A percentile compares a stretch with the other conserved stretches of the same genome.
Evolutionary conservation across 371 early-diverging fungal genomes (phyloP).

Genomic region (Mucor piriformis): DNA sequence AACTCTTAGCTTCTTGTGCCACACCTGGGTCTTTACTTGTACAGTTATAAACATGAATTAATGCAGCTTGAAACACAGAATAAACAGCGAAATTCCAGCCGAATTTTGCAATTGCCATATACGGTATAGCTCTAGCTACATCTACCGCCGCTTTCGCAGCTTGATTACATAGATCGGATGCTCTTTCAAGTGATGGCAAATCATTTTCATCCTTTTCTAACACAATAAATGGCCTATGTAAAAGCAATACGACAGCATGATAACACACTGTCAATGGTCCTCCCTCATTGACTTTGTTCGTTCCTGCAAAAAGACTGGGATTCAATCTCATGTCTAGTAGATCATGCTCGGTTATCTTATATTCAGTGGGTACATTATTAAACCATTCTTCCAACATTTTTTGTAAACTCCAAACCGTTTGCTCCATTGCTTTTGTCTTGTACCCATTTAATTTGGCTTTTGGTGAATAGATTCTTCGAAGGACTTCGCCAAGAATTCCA

Average conservation of each 20-base stretch:
- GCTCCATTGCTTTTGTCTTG: conserved; percentile 28
- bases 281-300: conserved; percentile 22
- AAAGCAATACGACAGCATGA: conserved; percentile 40
- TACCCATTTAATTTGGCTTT: conserved; percentile 32
- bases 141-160: conserved; percentile 58
- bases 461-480: conserved; percentile 41
- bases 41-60: conserved; percentile 49
- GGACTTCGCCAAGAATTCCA: conserved; percentile 39
- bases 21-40: conserved; percentile 32
- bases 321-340: conserved; percentile 6
- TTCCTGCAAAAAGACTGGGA: conserved; percentile 6
- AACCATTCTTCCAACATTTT: conserved; percentile 37
- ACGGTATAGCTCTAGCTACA: conserved; percentile 43
- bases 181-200: conserved; percentile 20
- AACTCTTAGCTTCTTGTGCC: conserved; percentile 31
- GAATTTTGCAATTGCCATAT: conserved; percentile 34
- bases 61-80: conserved; percentile 44
- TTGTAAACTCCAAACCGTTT: conserved; percentile 29
- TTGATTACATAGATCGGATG: conserved; percentile 42
- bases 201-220: conserved; percentile 16
- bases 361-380: conserved; percentile 21
- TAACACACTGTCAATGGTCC: conserved; percentile 52
- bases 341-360: conserved; percentile 28
- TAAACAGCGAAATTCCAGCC: conserved; percentile 52
- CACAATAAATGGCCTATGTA: conserved; percentile 55